Evolutionary conservation across 1,284 basidiomycete species (phyloP).

Genomic region (Prillingera fragicola): DNA sequence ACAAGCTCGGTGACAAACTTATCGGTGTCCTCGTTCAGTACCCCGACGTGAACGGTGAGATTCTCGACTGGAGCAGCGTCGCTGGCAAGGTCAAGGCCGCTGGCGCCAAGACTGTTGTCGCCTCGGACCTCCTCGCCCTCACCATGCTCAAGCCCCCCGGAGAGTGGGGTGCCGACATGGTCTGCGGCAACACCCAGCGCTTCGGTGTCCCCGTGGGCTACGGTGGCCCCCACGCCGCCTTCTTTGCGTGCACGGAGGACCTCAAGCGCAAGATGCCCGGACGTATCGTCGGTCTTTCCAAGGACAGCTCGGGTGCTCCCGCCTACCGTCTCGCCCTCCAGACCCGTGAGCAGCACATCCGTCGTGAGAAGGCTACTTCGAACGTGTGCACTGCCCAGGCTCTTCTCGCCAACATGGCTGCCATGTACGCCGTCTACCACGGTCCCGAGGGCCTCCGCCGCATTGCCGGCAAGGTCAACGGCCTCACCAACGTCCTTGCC

Average conservation of each 20-base stretch:
- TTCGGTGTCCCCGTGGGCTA: conserved; percentile 87
- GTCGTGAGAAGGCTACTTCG: conserved; percentile 89
- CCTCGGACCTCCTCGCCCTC: conserved; percentile 86
- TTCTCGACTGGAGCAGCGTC: conserved; percentile 69
- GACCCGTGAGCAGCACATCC: conserved; percentile 94
- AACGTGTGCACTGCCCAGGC: conserved; percentile 90
- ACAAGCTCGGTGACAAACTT: conserved; percentile 55
- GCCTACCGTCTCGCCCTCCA: conserved; percentile 92
- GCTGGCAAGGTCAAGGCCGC: conserved; percentile 66
- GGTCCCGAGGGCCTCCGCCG: conserved; percentile 78
- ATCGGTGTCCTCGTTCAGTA: conserved; percentile 89
- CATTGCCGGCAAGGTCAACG: conserved; percentile 86
- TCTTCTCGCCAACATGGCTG: conserved; percentile 91
- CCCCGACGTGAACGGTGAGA: conserved; percentile 81
- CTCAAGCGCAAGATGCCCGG: conserved; percentile 98
- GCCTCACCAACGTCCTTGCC: conserved; percentile 76
- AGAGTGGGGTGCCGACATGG: conserved; percentile 97
- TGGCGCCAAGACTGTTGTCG: conserved; percentile 75
- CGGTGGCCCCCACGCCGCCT: conserved; percentile 88
- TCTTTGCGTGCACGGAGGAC: conserved; percentile 89
- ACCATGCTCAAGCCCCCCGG: conserved; percentile 93
- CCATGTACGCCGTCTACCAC: conserved; percentile 97
- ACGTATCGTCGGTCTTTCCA: conserved; percentile 82
- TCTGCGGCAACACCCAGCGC: conserved; percentile 87
- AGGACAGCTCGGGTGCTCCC: conserved; percentile 73